phyloP scores from a whole-genome alignment of 257 asterid genomes.

The Solanum appendiculatum region DNA sequence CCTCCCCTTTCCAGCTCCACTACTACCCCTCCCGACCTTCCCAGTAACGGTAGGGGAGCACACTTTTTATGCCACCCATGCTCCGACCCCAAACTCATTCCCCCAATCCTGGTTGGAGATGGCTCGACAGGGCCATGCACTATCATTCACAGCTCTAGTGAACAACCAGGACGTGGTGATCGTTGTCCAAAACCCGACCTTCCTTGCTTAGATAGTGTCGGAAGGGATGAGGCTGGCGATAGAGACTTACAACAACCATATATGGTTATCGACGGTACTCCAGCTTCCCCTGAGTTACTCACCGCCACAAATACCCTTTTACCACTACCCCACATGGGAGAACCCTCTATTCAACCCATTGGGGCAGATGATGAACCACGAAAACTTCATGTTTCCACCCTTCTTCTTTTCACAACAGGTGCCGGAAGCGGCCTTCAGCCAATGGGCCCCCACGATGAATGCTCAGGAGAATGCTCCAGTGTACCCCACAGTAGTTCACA shows the following conservation, averaged over 20 bases:
- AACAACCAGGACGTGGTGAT: not conserved
- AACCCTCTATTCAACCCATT: no score
- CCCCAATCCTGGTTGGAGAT: not conserved
- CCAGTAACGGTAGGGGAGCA: no score
- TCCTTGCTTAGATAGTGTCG: no score
- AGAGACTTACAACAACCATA: not conserved
- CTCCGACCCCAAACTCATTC: not conserved
- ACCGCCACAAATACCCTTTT: fast-evolving
- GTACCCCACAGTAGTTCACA: not conserved
- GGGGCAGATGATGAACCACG: not conserved
- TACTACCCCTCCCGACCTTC: not conserved
- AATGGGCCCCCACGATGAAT: no score
- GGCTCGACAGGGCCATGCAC: no score
- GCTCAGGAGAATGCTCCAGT: no score
- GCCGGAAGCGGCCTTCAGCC: fast-evolving
- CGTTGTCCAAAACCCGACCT: not conserved
- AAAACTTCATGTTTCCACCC: not conserved
- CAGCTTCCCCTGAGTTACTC: no score
- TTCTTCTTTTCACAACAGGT: not conserved
- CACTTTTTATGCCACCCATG: not conserved
- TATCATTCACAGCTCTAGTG: not conserved
- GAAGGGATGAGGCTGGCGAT: not conserved
- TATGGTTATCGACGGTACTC: no score
- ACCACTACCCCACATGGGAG: not conserved
- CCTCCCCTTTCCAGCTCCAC: not conserved